Base-by-base conservation (phyloP, 345 rosid species). In the Salix viminalis region DNA sequence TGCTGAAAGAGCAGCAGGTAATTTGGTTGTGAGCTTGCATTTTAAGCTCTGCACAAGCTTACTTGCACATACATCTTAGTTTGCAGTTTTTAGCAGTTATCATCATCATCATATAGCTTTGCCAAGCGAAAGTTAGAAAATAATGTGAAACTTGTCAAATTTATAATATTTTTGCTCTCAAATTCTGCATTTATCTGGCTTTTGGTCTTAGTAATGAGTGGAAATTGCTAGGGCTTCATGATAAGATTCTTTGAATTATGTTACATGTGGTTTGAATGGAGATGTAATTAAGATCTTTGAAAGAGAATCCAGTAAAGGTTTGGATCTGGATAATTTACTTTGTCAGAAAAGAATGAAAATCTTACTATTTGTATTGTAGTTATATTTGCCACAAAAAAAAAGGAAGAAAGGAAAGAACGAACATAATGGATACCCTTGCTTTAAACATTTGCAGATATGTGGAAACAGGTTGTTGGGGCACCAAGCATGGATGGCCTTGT, bases 1-100 rank as follows among this genome's bases (percentile, higher is more conserved):
- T 83, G 92, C 99, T 77, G 90, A 85, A 76, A 89, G 90, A 75
- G 97, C 90, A 67, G 92, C 97, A 85, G 99, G 99, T 93, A 91
- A 36, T 74, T 83, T 67, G 44, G 15, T 12, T 11, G 32, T 10
- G 28, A 11, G 4, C 44, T 39, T 75, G 50, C 26, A 34, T 64
- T 52, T 19, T 1, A 14, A 64, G 28, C n/a, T 77, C 24, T n/a
- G 36, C 7, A n/a, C 15, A n/a, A 3, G 24, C 7, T 28, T 39
- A 0, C 36, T 2, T 2, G 32, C 11, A 26, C 54, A 60, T 19
- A 21, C 62, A 3, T 13, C 16, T 34, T 28, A 46, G 18, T 46
- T 50, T 66, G 21, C 2, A 13, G 30, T 36, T 65, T 34, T 1
- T 21, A 37, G 48, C 34, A 10, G 24, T 46, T 37, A 12, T 13